Evolutionary conservation across 2,329 filamentous ascomycete genomes (phyloP).

Genomic region (Ceratocystiopsis sp.): DNA sequence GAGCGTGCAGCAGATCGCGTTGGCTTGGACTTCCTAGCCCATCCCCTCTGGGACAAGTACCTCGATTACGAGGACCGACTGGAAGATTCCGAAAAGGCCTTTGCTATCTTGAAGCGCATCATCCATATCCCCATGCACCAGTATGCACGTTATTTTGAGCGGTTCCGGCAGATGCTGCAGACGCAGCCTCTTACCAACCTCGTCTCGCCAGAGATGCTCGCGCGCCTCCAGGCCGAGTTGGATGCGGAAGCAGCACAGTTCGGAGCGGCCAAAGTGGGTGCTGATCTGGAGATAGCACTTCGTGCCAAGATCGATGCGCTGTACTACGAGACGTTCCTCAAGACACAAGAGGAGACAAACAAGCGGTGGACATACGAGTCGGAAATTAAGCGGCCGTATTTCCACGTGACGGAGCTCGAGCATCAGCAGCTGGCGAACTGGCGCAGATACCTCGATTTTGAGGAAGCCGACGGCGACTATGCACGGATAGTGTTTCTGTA

Average conservation of each 20-base stretch:
- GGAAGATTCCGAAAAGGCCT: constrained; percentile 70
- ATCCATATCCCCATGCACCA: constrained; percentile 90
- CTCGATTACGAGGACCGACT: constrained; percentile 90
- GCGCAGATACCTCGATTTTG: constrained; percentile 93
- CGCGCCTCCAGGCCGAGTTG: constrained; percentile 54
- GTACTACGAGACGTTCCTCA: constrained; percentile 65
- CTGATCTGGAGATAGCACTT: constrained; percentile 71
- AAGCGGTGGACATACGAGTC: constrained; percentile 93
- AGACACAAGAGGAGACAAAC: constrained; percentile 71
- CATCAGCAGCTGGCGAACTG: constrained; percentile 73
- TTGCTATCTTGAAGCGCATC: constrained; percentile 64
- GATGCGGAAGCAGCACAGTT: constrained; percentile 42
- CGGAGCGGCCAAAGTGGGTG: constrained; percentile 39
- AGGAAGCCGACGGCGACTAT: constrained; percentile 70
- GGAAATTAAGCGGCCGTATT: constrained; percentile 90
- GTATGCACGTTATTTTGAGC: constrained; percentile 87
- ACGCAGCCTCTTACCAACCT: constrained; percentile 57
- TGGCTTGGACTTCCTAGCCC: constrained; percentile 82
- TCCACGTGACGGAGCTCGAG: constrained; percentile 87
- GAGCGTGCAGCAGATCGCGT: constrained; percentile 74
- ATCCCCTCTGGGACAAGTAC: constrained; percentile 98
- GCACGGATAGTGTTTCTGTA: constrained; percentile 67
- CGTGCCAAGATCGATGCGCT: constrained; percentile 62
- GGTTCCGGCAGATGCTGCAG: constrained; percentile 64
- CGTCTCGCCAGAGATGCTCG: constrained; percentile 48